A percentile compares a stretch with the other conserved stretches of the same genome.
Evolutionary conservation across 202 grass and related monocot genomes (phyloP).

Genomic region (Setaria viridis): DNA sequence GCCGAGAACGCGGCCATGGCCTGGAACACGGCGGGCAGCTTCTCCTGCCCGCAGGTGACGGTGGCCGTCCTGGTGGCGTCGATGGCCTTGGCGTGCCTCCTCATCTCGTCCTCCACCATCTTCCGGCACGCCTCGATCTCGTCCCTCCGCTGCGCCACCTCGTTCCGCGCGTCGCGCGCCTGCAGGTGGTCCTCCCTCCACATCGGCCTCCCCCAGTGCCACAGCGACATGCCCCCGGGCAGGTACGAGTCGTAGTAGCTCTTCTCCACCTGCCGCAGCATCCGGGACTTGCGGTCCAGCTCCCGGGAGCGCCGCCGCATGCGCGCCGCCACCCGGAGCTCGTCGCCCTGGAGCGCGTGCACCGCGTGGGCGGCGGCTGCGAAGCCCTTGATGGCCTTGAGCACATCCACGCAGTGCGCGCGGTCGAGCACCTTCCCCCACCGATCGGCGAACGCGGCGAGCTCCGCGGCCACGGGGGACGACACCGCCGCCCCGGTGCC

Average conservation of each 20-base stretch:
- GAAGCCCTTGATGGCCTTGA: conserved; percentile 66
- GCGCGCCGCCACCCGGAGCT: conserved; percentile 59
- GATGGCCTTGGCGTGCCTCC: conserved; percentile 72
- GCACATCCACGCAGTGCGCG: conserved; percentile 58
- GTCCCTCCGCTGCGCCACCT: conserved; percentile 58
- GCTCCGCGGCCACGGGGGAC: conserved; percentile 48
- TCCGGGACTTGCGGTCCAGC: conserved; percentile 69
- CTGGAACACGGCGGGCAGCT: conserved; percentile 78
- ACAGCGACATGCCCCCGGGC: conserved; percentile 50
- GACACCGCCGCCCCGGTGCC: background rate
- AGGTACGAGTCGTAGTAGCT: conserved; percentile 72
- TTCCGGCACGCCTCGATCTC: conserved; percentile 60
- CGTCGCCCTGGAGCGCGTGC: conserved; percentile 71
- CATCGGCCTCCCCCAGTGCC: conserved; percentile 51
- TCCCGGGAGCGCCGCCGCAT: conserved; percentile 51
- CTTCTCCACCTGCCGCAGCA: conserved; percentile 71
- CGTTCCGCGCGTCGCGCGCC: conserved; percentile 53
- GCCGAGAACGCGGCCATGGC: conserved; percentile 70
- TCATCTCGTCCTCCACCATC: conserved; percentile 78
- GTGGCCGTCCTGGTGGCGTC: conserved; percentile 62
- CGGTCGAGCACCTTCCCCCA: conserved; percentile 70
- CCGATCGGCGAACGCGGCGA: conserved; percentile 59
- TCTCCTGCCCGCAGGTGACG: conserved; percentile 63
- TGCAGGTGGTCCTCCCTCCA: conserved; percentile 55
- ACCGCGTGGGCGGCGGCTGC: conserved; percentile 47